These are phyloP conservation scores for Fusarium zealandicum DNA, from an alignment of 2,329 filamentous ascomycete genomes.

Conservation along the genomic window DNA sequence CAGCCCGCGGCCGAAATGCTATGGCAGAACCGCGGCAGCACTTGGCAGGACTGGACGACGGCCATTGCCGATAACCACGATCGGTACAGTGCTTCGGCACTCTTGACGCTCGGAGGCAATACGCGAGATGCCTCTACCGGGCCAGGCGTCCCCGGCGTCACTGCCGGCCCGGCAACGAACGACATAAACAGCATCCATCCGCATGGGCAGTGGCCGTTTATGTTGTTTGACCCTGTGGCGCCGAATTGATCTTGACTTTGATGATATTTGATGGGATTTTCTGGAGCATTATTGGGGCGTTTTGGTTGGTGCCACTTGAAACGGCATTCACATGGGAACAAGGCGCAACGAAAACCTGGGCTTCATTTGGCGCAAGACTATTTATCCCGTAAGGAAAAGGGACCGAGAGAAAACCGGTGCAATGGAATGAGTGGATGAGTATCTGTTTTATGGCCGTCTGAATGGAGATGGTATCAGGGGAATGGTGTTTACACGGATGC, in stretches of 20 bases:
- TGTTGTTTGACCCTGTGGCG: conserved; percentile 43
- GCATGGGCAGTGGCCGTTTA: conserved; percentile 44
- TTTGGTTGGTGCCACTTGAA: conserved; percentile 9
- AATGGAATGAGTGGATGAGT: conserved; percentile 19
- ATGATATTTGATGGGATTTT: conserved; percentile 1
- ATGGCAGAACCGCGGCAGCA: conserved; percentile 50
- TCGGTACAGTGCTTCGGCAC: conserved; percentile 57
- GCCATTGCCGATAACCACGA: conserved; percentile 59
- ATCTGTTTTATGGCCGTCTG: conserved; percentile 15
- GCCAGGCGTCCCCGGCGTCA: conserved; percentile 24
- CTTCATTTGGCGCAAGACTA: conserved; percentile 5
- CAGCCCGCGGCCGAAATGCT: conserved; percentile 42
- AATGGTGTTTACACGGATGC: neutral
- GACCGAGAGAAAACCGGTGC: conserved; percentile 1
- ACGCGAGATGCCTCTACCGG: conserved; percentile 29
- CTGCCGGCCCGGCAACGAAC: conserved; percentile 30
- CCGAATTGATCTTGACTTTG: conserved; percentile 37
- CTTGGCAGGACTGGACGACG: conserved; percentile 63
- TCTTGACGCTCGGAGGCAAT: conserved; percentile 55
- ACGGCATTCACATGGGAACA: conserved; percentile 14
- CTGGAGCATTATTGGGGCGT: conserved; percentile 32
- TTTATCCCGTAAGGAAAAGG: neutral
- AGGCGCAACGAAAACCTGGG: conserved; percentile 3
- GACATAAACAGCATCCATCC: conserved; percentile 42
- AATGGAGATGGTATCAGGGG: neutral